Percentiles rank a stretch among this genome's conserved stretches.
These are phyloP conservation scores for Lactarius hatsudake DNA, from an alignment of 768 basidiomycete species.

Conservation along the genomic window DNA sequence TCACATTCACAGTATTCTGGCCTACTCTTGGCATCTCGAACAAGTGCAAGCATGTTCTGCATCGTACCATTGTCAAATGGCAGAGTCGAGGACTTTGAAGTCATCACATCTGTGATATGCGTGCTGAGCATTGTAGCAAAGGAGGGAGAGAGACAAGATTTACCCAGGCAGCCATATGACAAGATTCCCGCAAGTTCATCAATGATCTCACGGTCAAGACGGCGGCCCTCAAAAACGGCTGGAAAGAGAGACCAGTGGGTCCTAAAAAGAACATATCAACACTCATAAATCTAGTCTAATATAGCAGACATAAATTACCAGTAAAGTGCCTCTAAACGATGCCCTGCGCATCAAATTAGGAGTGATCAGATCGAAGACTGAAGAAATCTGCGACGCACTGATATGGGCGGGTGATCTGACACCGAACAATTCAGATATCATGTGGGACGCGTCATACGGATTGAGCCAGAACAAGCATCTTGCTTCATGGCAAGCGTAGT, in stretches of 20 bases:
- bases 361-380: background rate
- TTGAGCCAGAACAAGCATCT: slow-evolving; percentile 55
- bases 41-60: slow-evolving; percentile 13
- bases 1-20: background rate
- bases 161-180: slow-evolving; percentile 42
- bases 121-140: background rate
- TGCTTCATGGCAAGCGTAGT: slow-evolving; percentile 48
- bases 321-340: slow-evolving; percentile 29
- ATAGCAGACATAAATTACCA: slow-evolving; percentile 25
- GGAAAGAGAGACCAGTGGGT: slow-evolving; percentile 33
- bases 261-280: slow-evolving; percentile 23
- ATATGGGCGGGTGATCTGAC: slow-evolving; percentile 21
- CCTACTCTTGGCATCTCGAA: slow-evolving; percentile 7
- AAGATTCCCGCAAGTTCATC: slow-evolving; percentile 40
- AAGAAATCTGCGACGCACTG: slow-evolving; percentile 12
- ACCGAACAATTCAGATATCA: slow-evolving; percentile 32
- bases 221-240: slow-evolving; percentile 9
- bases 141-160: background rate
- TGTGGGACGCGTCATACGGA: slow-evolving; percentile 35
- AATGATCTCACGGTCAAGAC: slow-evolving; percentile 12
- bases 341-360: slow-evolving; percentile 20
- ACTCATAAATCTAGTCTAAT: slow-evolving; percentile 1
- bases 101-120: slow-evolving; percentile 10
- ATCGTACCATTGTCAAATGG: slow-evolving; percentile 14
- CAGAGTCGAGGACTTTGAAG: slow-evolving; percentile 16